These are phyloP conservation scores for Paramecium tetraurelia DNA, from an alignment of 73 alveolate genomes.

Conservation along the genomic window DNA sequence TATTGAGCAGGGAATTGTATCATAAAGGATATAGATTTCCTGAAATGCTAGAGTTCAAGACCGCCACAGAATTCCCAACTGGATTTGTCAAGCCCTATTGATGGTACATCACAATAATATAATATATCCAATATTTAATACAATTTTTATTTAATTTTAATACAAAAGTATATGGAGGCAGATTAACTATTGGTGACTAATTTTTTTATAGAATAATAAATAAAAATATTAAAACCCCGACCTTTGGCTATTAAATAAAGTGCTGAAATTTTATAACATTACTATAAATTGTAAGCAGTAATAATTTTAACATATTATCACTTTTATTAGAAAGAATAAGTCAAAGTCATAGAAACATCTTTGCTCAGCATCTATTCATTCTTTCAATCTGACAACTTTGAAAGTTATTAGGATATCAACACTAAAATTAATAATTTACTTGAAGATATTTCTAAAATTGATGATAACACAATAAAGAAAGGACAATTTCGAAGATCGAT, in stretches of 20 bases:
- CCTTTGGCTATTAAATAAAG: neutral
- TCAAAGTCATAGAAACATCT: neutral
- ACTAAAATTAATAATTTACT: neutral
- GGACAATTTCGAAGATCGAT: neutral
- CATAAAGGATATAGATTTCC: conserved; percentile 45
- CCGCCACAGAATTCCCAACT: conserved; percentile 24
- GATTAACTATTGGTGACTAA: neutral
- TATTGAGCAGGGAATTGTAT: conserved; percentile 15
- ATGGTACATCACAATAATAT: neutral
- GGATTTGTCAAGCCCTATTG: conserved; percentile 31
- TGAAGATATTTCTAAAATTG: neutral
- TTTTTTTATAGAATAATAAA: neutral
- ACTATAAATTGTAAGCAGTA: neutral
- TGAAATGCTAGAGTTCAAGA: conserved; percentile 29
- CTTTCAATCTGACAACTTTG: neutral
- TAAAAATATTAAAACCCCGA: neutral
- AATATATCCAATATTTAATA: conserved; percentile 1
- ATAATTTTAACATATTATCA: neutral
- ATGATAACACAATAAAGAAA: neutral
- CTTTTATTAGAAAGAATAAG: neutral
- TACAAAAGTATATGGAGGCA: neutral
- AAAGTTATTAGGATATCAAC: neutral
- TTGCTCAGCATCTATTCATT: neutral
- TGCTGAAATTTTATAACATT: neutral
- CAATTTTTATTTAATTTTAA: neutral